A percentile compares a stretch with the other conserved stretches of the same genome.
Conservation (phyloP, 1,139 yeast species). For the Candida pseudocylindracea region DNA sequence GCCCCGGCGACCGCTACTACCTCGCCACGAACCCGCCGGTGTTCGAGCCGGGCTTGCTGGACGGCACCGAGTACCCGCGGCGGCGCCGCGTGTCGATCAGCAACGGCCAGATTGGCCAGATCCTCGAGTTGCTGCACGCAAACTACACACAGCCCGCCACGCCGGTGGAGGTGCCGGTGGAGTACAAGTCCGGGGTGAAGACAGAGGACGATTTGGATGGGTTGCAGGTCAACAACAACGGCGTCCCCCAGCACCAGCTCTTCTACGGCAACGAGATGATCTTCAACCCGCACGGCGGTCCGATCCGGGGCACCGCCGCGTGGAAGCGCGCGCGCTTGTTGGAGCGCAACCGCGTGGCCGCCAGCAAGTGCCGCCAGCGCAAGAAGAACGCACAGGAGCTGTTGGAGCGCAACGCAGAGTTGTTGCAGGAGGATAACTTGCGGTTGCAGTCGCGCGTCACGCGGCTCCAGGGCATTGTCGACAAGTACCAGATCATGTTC, state of each 20-base stretch:
- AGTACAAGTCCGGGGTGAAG: too few species aligned
- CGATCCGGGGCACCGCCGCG: slow-evolving; percentile 60
- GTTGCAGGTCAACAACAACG: slow-evolving; percentile 8
- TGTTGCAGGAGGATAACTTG: too few species aligned
- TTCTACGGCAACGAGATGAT: slow-evolving; percentile 41
- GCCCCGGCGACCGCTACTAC: too few species aligned
- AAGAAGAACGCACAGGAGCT: slow-evolving; percentile 70
- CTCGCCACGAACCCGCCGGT: too few species aligned
- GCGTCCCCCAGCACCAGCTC: slow-evolving; percentile 29
- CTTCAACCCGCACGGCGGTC: slow-evolving; percentile 38
- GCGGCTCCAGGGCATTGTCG: too few species aligned
- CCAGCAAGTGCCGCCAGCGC: slow-evolving; percentile 84
- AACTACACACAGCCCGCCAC: background rate
- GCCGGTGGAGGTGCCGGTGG: background rate
- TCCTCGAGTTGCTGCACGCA: slow-evolving; percentile 7
- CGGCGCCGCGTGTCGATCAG: slow-evolving; percentile 51
- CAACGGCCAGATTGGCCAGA: slow-evolving; percentile 62
- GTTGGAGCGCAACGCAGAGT: slow-evolving; percentile 11
- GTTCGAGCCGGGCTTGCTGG: too few species aligned
- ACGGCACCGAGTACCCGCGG: background rate
- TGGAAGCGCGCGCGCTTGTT: slow-evolving; percentile 54
- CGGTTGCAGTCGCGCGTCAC: too few species aligned
- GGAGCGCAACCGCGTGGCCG: slow-evolving; percentile 88
- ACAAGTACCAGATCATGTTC: too few species aligned
- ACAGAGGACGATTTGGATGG: background rate